Percentiles rank a stretch among this genome's conserved stretches.
Conservation (phyloP, 495 filamentous ascomycete genomes). For the Talaromyces trachyspermus region DNA sequence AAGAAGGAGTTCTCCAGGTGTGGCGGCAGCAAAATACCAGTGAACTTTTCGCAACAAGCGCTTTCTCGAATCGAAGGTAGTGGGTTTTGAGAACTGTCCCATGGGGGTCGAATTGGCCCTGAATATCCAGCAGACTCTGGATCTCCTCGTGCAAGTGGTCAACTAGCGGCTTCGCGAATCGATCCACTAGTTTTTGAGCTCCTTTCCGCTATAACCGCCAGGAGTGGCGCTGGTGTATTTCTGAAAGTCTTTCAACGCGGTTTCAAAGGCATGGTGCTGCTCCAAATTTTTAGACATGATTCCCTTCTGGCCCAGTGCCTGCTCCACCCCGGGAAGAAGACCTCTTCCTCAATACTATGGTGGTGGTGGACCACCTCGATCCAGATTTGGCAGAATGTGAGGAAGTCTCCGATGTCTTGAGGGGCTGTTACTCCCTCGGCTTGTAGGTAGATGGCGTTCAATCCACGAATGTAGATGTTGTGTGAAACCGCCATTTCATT, state of each 20-base stretch:
- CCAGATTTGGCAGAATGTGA: conserved; percentile 11
- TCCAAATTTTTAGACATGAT: conserved; percentile 38
- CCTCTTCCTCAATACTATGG: conserved; percentile 34
- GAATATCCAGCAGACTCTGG: not conserved
- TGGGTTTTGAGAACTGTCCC: conserved; percentile 1
- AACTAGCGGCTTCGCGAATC: conserved; percentile 3
- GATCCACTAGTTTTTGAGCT: conserved; percentile 1
- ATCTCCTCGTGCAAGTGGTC: conserved; percentile 8
- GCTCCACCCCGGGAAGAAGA: conserved; percentile 32
- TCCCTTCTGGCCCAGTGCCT: conserved; percentile 23
- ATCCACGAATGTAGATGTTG: conserved; percentile 52
- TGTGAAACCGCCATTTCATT: conserved; percentile 49
- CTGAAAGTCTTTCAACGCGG: conserved; percentile 20
- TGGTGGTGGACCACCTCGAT: conserved; percentile 27
- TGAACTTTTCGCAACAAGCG: not conserved
- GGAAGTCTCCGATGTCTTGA: conserved; percentile 14
- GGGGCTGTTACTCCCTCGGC: conserved; percentile 21
- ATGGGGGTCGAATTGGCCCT: conserved; percentile 2
- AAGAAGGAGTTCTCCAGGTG: too few relatives aligned
- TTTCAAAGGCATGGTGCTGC: conserved; percentile 29
- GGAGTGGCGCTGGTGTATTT: not conserved
- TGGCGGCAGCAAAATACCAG: not conserved
- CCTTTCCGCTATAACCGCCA: conserved; percentile 3
- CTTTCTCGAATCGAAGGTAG: not conserved
- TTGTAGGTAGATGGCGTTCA: conserved; percentile 52